phyloP scores from a whole-genome alignment of 192 early-diverging fungal genomes.

The Umbelopsis vinacea region DNA sequence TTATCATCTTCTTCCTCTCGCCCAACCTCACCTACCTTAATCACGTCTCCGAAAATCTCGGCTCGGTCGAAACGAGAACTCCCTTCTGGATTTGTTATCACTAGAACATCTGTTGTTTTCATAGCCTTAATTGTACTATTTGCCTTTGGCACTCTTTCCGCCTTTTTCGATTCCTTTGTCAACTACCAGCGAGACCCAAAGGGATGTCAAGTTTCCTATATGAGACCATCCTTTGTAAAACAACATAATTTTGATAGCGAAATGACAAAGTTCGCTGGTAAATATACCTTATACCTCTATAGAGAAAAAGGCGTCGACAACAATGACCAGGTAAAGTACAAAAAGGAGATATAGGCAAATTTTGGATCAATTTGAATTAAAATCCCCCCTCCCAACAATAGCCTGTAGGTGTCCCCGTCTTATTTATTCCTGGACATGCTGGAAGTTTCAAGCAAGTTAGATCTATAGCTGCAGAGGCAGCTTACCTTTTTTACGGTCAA shows the following conservation, averaged over 20 bases:
- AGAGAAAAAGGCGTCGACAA: conserved; percentile 64
- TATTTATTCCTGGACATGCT: conserved; percentile 96
- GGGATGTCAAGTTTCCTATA: conserved; percentile 57
- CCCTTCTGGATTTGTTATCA: conserved; percentile 13
- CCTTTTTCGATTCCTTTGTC: conserved; percentile 68
- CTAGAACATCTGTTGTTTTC: conserved; percentile 10
- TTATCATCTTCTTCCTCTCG: conserved; percentile 16
- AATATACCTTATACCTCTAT: conserved; percentile 81
- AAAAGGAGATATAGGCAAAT: too few species aligned
- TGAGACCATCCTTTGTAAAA: conserved; percentile 57
- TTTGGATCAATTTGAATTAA: conserved; percentile 2
- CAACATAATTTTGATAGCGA: conserved; percentile 54
- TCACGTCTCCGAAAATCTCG: not conserved
- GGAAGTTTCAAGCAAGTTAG: conserved; percentile 91
- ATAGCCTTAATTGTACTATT: conserved; percentile 24
- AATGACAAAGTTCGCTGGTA: conserved; percentile 64
- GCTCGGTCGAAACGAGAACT: not conserved
- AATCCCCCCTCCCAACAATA: conserved; percentile 26
- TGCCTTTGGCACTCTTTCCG: conserved; percentile 25
- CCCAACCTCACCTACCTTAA: not conserved
- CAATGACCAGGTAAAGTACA: conserved; percentile 41
- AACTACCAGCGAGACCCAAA: conserved; percentile 63
- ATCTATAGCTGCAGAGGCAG: conserved; percentile 79
- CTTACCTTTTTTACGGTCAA: conserved; percentile 58
- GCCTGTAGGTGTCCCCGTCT: conserved; percentile 78